Evolutionary conservation across 768 basidiomycete genomes (phyloP), one percentile per base, ranked within the genome.

Genomic region (Trametes cubensis): DNA sequence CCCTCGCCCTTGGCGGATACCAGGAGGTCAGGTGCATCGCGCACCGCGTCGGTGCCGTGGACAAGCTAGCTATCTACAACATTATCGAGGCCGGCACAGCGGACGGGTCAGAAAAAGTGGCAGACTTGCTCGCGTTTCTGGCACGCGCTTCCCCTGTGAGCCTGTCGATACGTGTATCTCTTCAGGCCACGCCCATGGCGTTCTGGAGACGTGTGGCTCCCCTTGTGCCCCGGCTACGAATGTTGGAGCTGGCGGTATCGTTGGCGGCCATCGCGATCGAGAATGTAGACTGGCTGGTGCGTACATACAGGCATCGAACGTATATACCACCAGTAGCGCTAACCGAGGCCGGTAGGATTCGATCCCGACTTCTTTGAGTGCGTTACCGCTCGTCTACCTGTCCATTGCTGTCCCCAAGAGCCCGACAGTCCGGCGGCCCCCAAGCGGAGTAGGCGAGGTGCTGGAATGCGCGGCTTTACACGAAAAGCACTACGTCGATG

Each of bases 201-300:
- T 58, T 58, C 39, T 58, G 47, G 48, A 13, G 5, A 11, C 23
- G 30, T 4, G 45, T 58, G 30, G 18, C 48, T 13, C 26, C 39
- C 10, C 20, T 23, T 17, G 48, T 48, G 39, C 47, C 57, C 26
- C 57, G n/a, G 25, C 18, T 58, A 48, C 57, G 26, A 8, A 23
- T 15, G 21, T n/a, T 58, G 39, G 26, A 26, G 48, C 48, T 58
- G 26, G 18, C 6, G n/a, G 10, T 58, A 10, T n/a, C 40, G n/a
- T 25, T 42, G 17, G 47, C 46, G 11, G 46, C 21, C 18, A 10
- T 40, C 4, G 2, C 23, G 26, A 28, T 13, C 2, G 48, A 41
- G 28, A 26, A 50, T 26, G 20, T 21, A 15, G 3, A 15, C n/a
- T 58, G 57, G 57, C 57, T 58, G 47, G 57, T 58, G 25, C 28